Base-by-base conservation (phyloP, 495 filamentous ascomycete species). In the Aspergillus leporis region DNA sequence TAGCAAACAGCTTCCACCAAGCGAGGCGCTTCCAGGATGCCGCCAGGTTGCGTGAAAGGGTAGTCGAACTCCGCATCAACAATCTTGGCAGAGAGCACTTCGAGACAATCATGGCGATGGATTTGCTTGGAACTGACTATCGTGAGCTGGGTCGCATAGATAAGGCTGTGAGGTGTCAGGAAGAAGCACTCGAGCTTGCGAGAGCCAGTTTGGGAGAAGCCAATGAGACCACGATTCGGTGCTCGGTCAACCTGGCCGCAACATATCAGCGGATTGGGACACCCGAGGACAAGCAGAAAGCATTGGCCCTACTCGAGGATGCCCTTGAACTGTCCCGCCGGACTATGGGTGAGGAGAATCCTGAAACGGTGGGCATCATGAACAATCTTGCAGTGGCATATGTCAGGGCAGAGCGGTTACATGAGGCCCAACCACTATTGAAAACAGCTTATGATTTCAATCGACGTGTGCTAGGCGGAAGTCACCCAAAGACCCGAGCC, bases 321-420 rank as follows among this genome's bases (percentile, higher is more conserved):
- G 53, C 40, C 0, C 21, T 55, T 4, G 14, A 18, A 0, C 21
- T 25, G 4, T 28, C 31, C 13, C 38, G 34, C 10, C 1, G 9
- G 14, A 23, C 38, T 9, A 14, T 13, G 25, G 21, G 18, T 5
- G 53, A 47, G 14, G 40, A 55, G 9, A n/a, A n/a, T n/a, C n/a
- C n/a, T n/a, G 21, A 46, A 10, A 40, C 36, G 8, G 46, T 55
- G 16, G 38, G 0, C 6, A 2, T 47, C 13, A 55, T 46, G 53
- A 55, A 55, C 22, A 55, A 55, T 21, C 53, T 55, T 5, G 53
- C 16, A 21, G 22, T 41, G 3, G 38, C 38, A 1, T 55, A 55
- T 55, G 23, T 30, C 4, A 46, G n/a, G 18, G 22, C 18, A 10
- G 53, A 28, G 4, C 21, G 23, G 9, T 32, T 55, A 3, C 1